Base-by-base conservation (phyloP, 495 filamentous ascomycete species). In the Podospora sp. region DNA sequence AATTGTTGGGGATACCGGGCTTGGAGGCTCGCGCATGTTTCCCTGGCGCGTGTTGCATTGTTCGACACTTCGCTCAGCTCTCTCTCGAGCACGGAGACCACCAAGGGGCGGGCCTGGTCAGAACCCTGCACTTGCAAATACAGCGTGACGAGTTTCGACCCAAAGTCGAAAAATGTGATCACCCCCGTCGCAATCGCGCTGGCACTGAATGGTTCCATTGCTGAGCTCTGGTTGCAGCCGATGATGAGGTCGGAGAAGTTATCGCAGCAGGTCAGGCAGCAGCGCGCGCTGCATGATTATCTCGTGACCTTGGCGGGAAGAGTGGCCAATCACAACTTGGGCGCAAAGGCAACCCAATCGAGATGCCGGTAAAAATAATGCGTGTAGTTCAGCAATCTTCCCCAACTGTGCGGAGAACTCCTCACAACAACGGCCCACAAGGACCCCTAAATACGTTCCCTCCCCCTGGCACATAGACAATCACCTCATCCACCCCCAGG, bases 131-230 rank as follows among this genome's bases (percentile, higher is more conserved):
- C n/a, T 24, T 64, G 24, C 12, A 64, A 14, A 40, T 18, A 53
- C 1, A 27, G 51, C 3, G 5, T 12, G 25, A 64, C 24, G 11
- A 64, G 18, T 20, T 64, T 64, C 22, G 14, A n/a, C 20, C 62
- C 62, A 33, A 64, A 64, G 12, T 64, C 62, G 50, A 64, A 24
- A 56, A 64, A 56, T 0, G 62, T 35, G n/a, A 64, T 35, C 49
- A 64, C 26, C 4, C 62, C 51, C 22, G 62, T 33, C 18, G 50
- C 62, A 36, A 64, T 36, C 16, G 62, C 53, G 9, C 55, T 14
- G 20, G 62, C 62, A 18, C 49, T 64, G 16, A 64, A 2, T 6
- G 62, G 62, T 35, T 64, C 62, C 62, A 64, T 66, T 33, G 29
- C 29, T 33, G 29, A 33, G 3, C 29, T 8, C 8, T 8, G 29